Base-by-base conservation (phyloP, 2,329 filamentous ascomycete species). In the Chrysoporthe cubensis region DNA sequence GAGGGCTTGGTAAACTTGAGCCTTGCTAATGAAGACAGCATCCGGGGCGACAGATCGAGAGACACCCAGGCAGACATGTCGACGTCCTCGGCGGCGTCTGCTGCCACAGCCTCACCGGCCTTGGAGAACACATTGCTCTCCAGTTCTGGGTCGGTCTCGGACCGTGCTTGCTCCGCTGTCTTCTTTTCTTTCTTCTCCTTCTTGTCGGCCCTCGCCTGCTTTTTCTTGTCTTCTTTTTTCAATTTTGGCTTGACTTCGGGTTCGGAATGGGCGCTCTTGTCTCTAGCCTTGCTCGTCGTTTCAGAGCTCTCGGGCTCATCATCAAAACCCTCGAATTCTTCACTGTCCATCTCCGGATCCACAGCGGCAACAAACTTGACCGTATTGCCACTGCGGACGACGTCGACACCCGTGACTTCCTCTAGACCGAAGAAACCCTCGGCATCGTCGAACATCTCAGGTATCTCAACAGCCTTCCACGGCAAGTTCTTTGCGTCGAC, bases 341-440 rank as follows among this genome's bases (percentile, higher is more conserved):
- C 76, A 14, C 58, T 72, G 4, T 76, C 74, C 5, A 73, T 72
- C 1, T 76, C 73, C 16, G 62, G 37, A 8, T 50, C 63, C 18
- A 42, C 63, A 4, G 63, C 63, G 13, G 63, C 21, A 73, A 90
- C 80, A 78, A 90, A 90, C 74, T 85, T 82, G 40, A 90, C 78
- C 6, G 81, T 84, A 64, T 84, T 80, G 8, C 88, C 88, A 42
- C 90, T 84, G 70, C 85, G 87, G 54, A 97, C 82, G n/a, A 99
- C 85, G 42, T 97, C 92, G 1, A 99, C 92, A 63, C 92, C 93
- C 18, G 97, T 92, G 59, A 98, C 90, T 74, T 98, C 94, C 75
- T 99, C 94, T 1, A 99, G 81, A 0, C 92, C 94, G 74, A 90
- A 96, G 78, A 99, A 97, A 0, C 96, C 96, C 71, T 96, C 94